These are phyloP conservation scores for Mycotypha africana DNA, from an alignment of 371 early-diverging fungal species.

Conservation along the genomic window DNA sequence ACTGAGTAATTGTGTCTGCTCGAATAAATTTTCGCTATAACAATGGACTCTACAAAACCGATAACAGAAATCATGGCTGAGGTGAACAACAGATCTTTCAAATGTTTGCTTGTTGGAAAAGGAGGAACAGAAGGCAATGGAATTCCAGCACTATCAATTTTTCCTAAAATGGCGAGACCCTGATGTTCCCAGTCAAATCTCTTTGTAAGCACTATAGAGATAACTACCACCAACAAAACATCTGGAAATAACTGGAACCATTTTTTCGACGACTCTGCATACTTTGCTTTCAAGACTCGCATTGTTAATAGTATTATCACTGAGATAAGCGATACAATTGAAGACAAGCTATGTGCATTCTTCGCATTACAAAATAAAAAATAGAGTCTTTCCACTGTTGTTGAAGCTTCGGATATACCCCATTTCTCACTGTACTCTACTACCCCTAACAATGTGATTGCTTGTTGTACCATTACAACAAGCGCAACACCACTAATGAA, in stretches of 20 bases:
- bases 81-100: constrained; percentile 53
- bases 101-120: constrained; percentile 48
- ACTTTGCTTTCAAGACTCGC: constrained; percentile 54
- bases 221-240: constrained; percentile 75
- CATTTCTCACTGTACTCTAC: constrained; percentile 33
- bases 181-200: constrained; percentile 60
- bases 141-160: constrained; percentile 56
- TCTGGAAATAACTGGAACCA: constrained; percentile 81
- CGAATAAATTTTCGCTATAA: constrained; percentile 88
- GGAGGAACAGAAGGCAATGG: constrained; percentile 59
- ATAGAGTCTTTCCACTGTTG: constrained; percentile 70
- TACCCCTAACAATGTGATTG: constrained; percentile 71
- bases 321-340: constrained; percentile 61
- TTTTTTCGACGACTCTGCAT: constrained; percentile 18
- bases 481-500: constrained; percentile 90
- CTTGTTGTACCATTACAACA: constrained; percentile 85
- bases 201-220: constrained; percentile 59
- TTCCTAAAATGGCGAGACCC: constrained; percentile 73
- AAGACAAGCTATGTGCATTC: constrained; percentile 62
- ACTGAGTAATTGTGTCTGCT: constrained; percentile 83
- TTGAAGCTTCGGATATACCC: constrained; percentile 60
- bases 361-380: constrained; percentile 48
- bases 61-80: constrained; percentile 84
- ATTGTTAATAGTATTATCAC: constrained; percentile 59
- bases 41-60: constrained; percentile 93